phyloP scores from a whole-genome alignment of 192 early-diverging fungal genomes.

The Chytriomyces confervae region DNA sequence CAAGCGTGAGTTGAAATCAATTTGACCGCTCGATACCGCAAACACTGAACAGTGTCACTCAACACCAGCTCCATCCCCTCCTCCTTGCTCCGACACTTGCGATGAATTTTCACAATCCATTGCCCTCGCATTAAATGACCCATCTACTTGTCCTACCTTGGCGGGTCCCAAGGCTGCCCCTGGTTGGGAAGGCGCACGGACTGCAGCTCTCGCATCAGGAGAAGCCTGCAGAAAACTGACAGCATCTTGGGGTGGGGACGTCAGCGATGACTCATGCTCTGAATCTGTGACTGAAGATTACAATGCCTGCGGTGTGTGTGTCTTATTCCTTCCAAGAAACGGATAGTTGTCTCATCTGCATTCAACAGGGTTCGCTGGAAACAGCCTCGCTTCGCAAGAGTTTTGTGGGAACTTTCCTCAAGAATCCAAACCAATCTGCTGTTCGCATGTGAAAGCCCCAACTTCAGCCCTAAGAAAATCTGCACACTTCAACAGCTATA shows the following conservation, averaged over 20 bases:
- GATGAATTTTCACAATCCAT: not conserved
- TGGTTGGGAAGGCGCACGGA: not conserved
- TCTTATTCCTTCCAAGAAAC: not conserved
- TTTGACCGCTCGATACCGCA: not conserved
- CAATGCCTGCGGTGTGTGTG: not conserved
- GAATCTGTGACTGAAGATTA: constrained; percentile 1
- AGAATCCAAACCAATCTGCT: not conserved
- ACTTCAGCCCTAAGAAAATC: not conserved
- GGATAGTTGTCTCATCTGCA: not conserved
- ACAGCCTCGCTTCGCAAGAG: not conserved
- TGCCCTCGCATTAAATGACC: not conserved
- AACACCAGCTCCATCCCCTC: constrained; percentile 3
- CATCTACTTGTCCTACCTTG: not conserved
- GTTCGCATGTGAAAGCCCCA: not conserved
- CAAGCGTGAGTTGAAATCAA: not conserved
- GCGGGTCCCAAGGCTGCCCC: not conserved
- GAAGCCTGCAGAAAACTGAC: not conserved
- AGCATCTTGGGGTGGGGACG: not conserved
- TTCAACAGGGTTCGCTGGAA: not conserved
- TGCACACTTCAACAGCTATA: not conserved
- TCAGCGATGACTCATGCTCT: not conserved
- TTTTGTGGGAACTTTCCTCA: not conserved
- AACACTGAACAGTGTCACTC: not conserved
- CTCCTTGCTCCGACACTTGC: not conserved
- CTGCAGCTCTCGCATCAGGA: not conserved